A percentile compares a stretch with the other conserved stretches of the same genome.
Conservation (phyloP, 441 rosid species). For the Jatropha multifida region DNA sequence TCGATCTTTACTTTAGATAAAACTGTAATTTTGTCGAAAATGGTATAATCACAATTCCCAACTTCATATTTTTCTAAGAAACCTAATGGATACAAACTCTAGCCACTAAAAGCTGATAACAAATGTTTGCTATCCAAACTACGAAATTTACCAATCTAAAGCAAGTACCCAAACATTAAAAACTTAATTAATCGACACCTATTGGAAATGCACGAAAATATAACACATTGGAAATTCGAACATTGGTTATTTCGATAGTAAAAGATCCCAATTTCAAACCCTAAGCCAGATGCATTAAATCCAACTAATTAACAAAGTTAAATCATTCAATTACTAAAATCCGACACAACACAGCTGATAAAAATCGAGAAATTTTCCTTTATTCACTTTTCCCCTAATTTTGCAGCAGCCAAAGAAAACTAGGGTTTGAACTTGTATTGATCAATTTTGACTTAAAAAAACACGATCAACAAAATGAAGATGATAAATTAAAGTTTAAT, state of each 20-base stretch:
- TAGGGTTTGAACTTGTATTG: conserved; percentile 49
- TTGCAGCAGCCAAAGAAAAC: conserved; percentile 27
- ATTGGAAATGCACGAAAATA: conserved; percentile 23
- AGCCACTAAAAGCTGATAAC: conserved; percentile 9
- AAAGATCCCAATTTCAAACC: conserved; percentile 22
- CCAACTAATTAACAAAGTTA: conserved; percentile 22
- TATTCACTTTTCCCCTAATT: conserved; percentile 20
- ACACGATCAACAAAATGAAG: not conserved
- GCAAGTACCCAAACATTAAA: not conserved
- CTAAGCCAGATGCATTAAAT: conserved; percentile 17
- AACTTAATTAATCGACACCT: not conserved
- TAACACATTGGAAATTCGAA: conserved; percentile 15
- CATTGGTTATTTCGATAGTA: not conserved
- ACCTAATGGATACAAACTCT: conserved; percentile 22
- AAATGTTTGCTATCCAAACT: not conserved
- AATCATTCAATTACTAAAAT: conserved; percentile 16
- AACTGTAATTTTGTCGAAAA: conserved; percentile 10
- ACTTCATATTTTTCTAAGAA: conserved; percentile 9
- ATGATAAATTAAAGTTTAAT: conserved; percentile 6
- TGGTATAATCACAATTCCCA: not conserved
- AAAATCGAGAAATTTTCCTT: conserved; percentile 5
- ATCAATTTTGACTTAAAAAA: conserved; percentile 22
- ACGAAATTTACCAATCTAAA: conserved; percentile 17
- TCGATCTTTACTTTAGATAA: conserved; percentile 6
- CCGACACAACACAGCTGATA: conserved; percentile 21